Conservation (phyloP, 495 filamentous ascomycete genomes). For the Penicillium angulare region DNA sequence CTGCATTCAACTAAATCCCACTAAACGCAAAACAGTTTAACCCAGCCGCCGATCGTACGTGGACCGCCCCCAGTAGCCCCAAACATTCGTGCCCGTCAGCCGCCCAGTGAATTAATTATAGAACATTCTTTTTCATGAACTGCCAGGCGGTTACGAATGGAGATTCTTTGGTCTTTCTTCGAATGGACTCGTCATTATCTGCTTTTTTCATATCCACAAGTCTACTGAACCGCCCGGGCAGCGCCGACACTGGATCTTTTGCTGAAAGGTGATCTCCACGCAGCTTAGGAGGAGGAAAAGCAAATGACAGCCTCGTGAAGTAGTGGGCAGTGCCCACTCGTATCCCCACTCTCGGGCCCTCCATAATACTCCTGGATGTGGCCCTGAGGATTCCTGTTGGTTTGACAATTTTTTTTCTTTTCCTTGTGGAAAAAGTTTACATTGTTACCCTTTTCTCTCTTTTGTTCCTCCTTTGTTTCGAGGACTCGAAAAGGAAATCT, state of each 20-base stretch:
- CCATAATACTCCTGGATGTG: background rate
- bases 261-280: no score
- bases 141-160: background rate
- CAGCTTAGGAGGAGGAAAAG: no score
- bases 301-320: no score
- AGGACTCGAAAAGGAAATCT: background rate
- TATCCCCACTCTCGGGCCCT: background rate
- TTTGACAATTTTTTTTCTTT: background rate
- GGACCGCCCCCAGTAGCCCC: background rate
- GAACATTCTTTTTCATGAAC: slow-evolving; percentile 1
- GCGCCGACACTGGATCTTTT: no score
- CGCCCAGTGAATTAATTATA: slow-evolving; percentile 8
- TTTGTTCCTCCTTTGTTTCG: background rate
- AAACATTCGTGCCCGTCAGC: slow-evolving; percentile 6
- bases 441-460: background rate
- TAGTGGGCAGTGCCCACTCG: no score
- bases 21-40: background rate
- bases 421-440: background rate
- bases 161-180: no score
- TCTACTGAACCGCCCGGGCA: no score
- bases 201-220: no score
- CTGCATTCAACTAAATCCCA: background rate
- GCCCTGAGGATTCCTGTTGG: background rate
- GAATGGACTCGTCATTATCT: no score
- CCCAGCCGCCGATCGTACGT: slow-evolving; percentile 2